Evolutionary conservation across 345 rosid species (phyloP).

Genomic region (Populus tremula): DNA sequence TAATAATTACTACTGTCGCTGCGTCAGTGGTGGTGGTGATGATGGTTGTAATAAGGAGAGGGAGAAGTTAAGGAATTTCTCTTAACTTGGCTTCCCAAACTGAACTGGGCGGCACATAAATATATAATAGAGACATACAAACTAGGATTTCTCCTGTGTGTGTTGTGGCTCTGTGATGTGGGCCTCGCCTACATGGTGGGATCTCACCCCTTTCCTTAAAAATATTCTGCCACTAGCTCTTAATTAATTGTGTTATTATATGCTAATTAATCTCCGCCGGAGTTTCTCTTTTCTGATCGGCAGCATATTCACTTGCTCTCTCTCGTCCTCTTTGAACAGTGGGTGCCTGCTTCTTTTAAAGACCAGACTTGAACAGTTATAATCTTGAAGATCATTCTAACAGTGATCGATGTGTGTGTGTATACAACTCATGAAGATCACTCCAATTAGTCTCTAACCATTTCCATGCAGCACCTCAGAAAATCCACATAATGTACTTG

Average conservation of each 20-base stretch:
- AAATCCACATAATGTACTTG: too few relatives aligned
- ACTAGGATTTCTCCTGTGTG: slow-evolving; percentile 27
- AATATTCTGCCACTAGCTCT: slow-evolving; percentile 36
- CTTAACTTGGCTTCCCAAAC: slow-evolving; percentile 44
- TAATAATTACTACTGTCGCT: not conserved
- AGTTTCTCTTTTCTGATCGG: slow-evolving; percentile 4
- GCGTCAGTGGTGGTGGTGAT: slow-evolving; percentile 9
- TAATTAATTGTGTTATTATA: slow-evolving; percentile 18
- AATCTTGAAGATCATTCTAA: not conserved
- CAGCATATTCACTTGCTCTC: slow-evolving; percentile 8
- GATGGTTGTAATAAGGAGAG: slow-evolving; percentile 10
- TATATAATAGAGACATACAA: slow-evolving; percentile 40
- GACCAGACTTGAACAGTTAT: slow-evolving; percentile 18
- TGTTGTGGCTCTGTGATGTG: slow-evolving; percentile 14
- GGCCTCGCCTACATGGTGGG: slow-evolving; percentile 36
- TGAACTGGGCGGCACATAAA: slow-evolving; percentile 48
- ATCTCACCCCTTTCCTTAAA: slow-evolving; percentile 30
- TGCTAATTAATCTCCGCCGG: slow-evolving; percentile 19
- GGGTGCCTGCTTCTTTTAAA: slow-evolving; percentile 7
- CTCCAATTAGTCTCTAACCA: not conserved
- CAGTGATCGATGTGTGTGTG: not conserved
- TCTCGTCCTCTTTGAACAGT: not conserved
- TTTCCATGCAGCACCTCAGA: not conserved
- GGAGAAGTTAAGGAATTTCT: slow-evolving; percentile 32
- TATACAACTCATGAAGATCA: not conserved